Evolutionary conservation across 2,329 filamentous ascomycete genomes (phyloP).

Genomic region (Diaporthe ilicicola): DNA sequence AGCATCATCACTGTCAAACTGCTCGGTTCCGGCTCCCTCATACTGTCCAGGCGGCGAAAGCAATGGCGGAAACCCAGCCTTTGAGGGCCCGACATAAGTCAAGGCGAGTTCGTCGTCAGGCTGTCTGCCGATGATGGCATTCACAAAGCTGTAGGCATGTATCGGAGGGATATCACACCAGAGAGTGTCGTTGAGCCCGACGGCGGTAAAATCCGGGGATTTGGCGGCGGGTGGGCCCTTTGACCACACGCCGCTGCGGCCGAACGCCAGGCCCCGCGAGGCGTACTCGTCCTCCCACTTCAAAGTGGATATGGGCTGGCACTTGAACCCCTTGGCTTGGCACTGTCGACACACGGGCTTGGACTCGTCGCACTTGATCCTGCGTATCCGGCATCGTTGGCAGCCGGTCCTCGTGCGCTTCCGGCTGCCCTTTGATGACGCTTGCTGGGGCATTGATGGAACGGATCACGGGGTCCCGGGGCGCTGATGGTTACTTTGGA

Average conservation of each 20-base stretch:
- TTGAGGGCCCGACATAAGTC: background rate
- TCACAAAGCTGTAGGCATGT: constrained; percentile 32
- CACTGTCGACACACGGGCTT: constrained; percentile 30
- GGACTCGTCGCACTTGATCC: constrained; percentile 29
- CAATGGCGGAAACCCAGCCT: background rate
- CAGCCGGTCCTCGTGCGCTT: constrained; percentile 25
- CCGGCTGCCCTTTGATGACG: background rate
- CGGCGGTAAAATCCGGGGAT: constrained; percentile 26
- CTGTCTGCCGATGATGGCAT: background rate
- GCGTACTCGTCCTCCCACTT: constrained; percentile 47
- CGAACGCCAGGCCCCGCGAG: constrained; percentile 51
- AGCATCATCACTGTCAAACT: background rate
- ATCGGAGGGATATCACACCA: constrained; percentile 32
- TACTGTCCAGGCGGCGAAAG: background rate
- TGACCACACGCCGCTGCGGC: constrained; percentile 51
- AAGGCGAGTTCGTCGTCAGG: background rate
- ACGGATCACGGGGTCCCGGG: background rate
- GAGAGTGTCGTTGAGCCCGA: background rate
- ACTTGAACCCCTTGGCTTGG: constrained; percentile 5
- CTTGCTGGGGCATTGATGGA: constrained; percentile 5
- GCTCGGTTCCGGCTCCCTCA: background rate
- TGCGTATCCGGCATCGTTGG: constrained; percentile 27
- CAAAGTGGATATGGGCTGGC: constrained; percentile 29
- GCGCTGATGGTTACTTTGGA: background rate
- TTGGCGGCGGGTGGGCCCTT: constrained; percentile 35